Conservation (phyloP, 2,329 filamentous ascomycete genomes). For the Fusarium zealandicum region DNA sequence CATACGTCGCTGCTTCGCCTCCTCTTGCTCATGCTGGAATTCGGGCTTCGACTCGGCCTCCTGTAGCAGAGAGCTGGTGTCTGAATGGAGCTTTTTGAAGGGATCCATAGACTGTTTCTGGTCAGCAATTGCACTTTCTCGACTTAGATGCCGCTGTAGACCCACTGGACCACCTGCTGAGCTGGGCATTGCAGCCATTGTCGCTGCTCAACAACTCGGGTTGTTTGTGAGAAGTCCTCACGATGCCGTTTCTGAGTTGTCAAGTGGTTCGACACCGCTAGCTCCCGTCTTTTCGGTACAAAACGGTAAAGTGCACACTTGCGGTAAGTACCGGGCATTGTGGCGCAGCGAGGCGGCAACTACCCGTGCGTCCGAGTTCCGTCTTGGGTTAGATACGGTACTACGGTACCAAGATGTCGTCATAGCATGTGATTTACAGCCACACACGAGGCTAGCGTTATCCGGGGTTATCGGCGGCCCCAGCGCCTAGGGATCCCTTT, state of each 20-base stretch:
- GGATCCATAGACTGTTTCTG: slow-evolving; percentile 45
- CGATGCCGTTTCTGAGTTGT: slow-evolving; percentile 29
- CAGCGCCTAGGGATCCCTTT: slow-evolving; percentile 14
- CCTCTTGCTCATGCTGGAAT: slow-evolving; percentile 48
- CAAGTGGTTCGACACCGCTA: slow-evolving; percentile 35
- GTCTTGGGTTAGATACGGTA: no score
- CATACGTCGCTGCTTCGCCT: slow-evolving; percentile 50
- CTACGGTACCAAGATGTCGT: neutral
- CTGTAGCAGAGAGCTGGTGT: slow-evolving; percentile 48
- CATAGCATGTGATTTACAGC: slow-evolving; percentile 31
- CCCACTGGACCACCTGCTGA: slow-evolving; percentile 44
- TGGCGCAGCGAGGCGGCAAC: neutral
- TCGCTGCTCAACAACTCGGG: slow-evolving; percentile 27
- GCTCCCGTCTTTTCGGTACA: slow-evolving; percentile 11
- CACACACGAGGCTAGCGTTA: slow-evolving; percentile 15
- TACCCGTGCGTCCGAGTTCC: no score
- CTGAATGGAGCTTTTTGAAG: slow-evolving; percentile 51
- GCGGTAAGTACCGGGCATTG: slow-evolving; percentile 21
- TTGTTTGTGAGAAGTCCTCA: slow-evolving; percentile 29
- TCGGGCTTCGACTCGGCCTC: slow-evolving; percentile 50
- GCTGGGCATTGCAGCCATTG: slow-evolving; percentile 47
- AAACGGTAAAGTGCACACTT: slow-evolving; percentile 4
- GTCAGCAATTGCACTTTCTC: slow-evolving; percentile 31
- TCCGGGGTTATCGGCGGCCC: slow-evolving; percentile 21
- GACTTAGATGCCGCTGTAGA: neutral